Evolutionary conservation across 768 basidiomycete genomes (phyloP), one percentile per base, ranked within the genome.

Genomic region (Lactifluus subvellereus): DNA sequence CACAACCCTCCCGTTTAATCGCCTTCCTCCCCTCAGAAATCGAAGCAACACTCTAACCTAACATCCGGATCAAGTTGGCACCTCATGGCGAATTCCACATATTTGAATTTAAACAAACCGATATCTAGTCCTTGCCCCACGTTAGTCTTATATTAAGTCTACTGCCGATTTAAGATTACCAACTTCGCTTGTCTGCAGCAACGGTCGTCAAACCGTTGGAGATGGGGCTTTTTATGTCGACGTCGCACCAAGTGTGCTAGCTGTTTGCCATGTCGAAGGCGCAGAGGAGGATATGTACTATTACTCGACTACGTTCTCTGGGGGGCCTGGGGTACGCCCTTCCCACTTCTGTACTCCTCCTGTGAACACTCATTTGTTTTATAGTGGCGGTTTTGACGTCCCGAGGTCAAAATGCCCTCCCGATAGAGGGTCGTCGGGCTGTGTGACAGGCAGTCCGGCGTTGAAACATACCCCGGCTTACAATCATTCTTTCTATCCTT

Each of bases 91-190:
- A 81, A 84, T 79, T 77, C 78, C 71, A 82, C 79, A 60, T 84
- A 84, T 78, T 83, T 84, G 70, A 91, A 85, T 87, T 77, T 80
- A 76, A 78, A 78, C 72, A 85, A 87, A 80, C 81, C 80, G 71
- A 82, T 84, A 83, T 94, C 83, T 93, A 94, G 89, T 94, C 86
- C 88, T 85, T 82, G 90, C 91, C 91, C 91, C 91, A 82, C 89
- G 91, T 94, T 82, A 57, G 86, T 77, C 56, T 65, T 45, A 57
- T 52, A 51, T 48, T 10, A 9, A 49, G 0, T 43, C 56, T 40
- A 14, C 9, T 27, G 18, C 35, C 38, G 22, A 45, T 53, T 20
- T 47, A 9, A 6, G 13, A 40, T 16, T 47, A 42, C 52, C 33
- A 11, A 60, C 61, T 54, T 33, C n/a, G 2, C 40, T 45, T 40